Evolutionary conservation across 2,329 filamentous ascomycete species (phyloP).

Genomic region (Mollisiaceae sp.): DNA sequence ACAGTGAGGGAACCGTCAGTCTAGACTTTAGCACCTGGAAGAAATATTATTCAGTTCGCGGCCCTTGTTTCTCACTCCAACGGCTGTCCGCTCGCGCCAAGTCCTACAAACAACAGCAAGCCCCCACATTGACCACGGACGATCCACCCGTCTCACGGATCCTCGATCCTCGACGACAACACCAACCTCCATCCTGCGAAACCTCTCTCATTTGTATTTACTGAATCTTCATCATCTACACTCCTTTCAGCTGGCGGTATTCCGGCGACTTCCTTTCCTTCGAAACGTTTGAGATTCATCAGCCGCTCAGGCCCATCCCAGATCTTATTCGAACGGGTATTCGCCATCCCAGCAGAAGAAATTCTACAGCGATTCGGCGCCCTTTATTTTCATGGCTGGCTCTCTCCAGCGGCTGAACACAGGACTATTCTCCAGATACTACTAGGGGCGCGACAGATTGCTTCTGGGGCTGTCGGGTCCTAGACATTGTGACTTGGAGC

Average conservation of each 20-base stretch:
- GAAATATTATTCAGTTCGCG: constrained; percentile 2
- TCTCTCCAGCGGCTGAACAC: constrained; percentile 6
- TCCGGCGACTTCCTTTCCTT: constrained; percentile 10
- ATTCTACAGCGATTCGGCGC: constrained; percentile 5
- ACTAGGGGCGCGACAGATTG: background rate
- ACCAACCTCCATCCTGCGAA: background rate
- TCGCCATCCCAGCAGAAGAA: constrained; percentile 3
- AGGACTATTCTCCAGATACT: background rate
- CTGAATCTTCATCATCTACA: constrained; percentile 2
- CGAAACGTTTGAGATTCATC: constrained; percentile 19
- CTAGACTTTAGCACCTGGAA: background rate
- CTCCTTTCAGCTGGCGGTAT: constrained; percentile 6
- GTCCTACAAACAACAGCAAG: background rate
- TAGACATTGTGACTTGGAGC: constrained; percentile 5
- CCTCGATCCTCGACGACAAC: background rate
- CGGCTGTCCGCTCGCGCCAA: background rate
- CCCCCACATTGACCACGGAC: background rate
- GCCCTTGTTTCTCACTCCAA: background rate
- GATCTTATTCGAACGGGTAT: constrained; percentile 10
- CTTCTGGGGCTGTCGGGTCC: constrained; percentile 3
- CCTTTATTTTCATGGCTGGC: constrained; percentile 20
- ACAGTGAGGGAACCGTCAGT: background rate
- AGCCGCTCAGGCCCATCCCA: constrained; percentile 3
- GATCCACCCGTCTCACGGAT: constrained; percentile 3
- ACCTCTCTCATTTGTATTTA: background rate